A percentile compares a stretch with the other conserved stretches of the same genome.
phyloP scores from a whole-genome alignment of 1,139 yeast genomes.

The Wickerhamiella infanticola region DNA sequence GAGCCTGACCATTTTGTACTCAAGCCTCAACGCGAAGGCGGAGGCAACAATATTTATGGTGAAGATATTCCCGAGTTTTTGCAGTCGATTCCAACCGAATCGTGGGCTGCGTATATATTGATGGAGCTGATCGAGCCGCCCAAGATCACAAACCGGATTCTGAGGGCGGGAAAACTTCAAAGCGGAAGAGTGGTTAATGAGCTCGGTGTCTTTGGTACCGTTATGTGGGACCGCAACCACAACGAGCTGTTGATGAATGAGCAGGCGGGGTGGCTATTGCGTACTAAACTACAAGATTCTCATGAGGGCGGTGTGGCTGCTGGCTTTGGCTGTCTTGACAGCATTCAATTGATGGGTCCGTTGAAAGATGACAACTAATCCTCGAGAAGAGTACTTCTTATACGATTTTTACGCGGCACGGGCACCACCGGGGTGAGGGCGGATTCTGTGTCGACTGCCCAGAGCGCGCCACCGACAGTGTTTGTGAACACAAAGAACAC shows the following conservation, averaged over 20 bases:
- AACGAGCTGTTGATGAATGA: constrained; percentile 47
- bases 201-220: constrained; percentile 77
- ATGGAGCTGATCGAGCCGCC: constrained; percentile 88
- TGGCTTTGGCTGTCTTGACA: constrained; percentile 93
- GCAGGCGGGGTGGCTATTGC: constrained; percentile 66
- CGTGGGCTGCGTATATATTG: constrained; percentile 83
- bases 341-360: constrained; percentile 28
- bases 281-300: constrained; percentile 75
- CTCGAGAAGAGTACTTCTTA: neutral
- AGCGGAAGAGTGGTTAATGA: constrained; percentile 70
- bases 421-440: neutral
- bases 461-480: constrained; percentile 55
- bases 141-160: constrained; percentile 45
- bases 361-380: constrained; percentile 2
- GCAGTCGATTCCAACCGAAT: constrained; percentile 40
- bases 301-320: constrained; percentile 99
- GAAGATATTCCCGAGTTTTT: constrained; percentile 67
- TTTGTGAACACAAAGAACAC: constrained; percentile 51
- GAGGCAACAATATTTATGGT: constrained; percentile 83
- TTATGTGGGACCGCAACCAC: constrained; percentile 49
- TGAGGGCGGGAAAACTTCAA: constrained; percentile 47
- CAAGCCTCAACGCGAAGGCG: constrained; percentile 96
- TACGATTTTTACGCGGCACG: neutral
- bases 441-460: constrained; percentile 33
- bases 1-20: constrained; percentile 59